Conservation (phyloP, 2,329 filamentous ascomycete genomes). For the Nothophaeocryptopus gaeumannii region DNA sequence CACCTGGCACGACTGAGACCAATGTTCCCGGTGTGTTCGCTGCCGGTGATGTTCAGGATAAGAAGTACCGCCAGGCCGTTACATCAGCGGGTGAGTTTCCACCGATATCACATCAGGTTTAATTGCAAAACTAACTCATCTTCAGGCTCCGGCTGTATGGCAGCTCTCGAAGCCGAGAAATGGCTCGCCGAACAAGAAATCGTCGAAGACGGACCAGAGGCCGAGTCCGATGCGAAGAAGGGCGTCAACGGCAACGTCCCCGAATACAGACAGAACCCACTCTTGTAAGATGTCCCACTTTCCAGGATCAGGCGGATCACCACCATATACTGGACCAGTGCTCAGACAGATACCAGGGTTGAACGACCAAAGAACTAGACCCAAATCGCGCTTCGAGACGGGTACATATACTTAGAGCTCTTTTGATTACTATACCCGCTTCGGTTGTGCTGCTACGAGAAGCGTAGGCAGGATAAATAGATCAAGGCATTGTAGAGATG, state of each 20-base stretch:
- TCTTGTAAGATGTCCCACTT: constrained; percentile 47
- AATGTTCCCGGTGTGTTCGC: constrained; percentile 91
- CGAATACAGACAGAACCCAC: constrained; percentile 63
- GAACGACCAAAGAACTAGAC: too few species aligned
- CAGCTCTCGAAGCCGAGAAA: constrained; percentile 93
- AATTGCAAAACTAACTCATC: constrained; percentile 14
- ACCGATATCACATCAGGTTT: background rate
- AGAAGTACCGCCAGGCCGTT: constrained; percentile 95
- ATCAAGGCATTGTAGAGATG: too few species aligned
- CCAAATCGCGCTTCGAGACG: too few species aligned
- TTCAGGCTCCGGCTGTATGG: constrained; percentile 85
- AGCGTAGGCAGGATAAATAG: too few species aligned
- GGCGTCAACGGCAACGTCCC: constrained; percentile 53
- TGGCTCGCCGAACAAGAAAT: constrained; percentile 75
- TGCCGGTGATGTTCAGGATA: constrained; percentile 96
- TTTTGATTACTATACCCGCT: too few species aligned
- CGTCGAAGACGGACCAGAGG: constrained; percentile 47
- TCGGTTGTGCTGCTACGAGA: too few species aligned
- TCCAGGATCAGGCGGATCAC: too few species aligned
- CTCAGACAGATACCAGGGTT: too few species aligned
- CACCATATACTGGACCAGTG: too few species aligned
- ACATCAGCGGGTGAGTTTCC: constrained; percentile 80
- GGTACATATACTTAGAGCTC: too few species aligned
- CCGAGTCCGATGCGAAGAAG: constrained; percentile 50
- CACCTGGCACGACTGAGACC: constrained; percentile 83